Base-by-base conservation (phyloP, 306 rosid species). In the Begonia masoniana region DNA sequence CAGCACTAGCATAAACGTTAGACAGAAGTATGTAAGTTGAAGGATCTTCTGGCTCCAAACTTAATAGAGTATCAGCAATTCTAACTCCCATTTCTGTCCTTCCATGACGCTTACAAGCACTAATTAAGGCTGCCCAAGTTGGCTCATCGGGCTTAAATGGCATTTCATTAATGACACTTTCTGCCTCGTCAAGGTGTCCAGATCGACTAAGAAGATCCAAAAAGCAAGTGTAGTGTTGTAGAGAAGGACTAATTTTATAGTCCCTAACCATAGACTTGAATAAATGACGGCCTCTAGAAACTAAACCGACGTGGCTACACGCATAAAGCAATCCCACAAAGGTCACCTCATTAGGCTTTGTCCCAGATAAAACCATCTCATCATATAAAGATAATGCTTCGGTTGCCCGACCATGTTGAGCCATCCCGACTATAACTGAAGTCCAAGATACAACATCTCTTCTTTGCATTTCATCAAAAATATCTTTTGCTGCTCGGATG, bases 391-490 rank as follows among this genome's bases (percentile, higher is more conserved):
- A 52, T 60, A 89, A 71, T 24, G 95, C 95, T 61, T 82, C 83
- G 71, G 70, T 71, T 12, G 81, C 97, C 57, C 36, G 70, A 15
- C 95, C 95, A 63, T 82, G 87, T 61, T 85, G 95, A 12, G 95
- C 87, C 15, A 62, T 70, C 67, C 94, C 95, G 23, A 85, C 91
- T 36, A 89, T 89, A 39, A 89, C 78, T 13, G 94, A 89, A 62
- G 95, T 89, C 97, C 97, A 89, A 56, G 97, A 85, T 63, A 89
- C 71, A 0, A 85, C 87, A 59, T 82, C 94, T 60, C 69, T 85
- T 65, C 64, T 70, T 11, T 62, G 58, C 75, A 89, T 82, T 54
- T 58, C 16, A 60, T 41, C 24, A 53, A 89, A 85, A 10, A 89
- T 69, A 47, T 62, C 70, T 52, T 73, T 82, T 2, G 94, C 91